Evolutionary conservation across 2,329 filamentous ascomycete species (phyloP).

Genomic region (Rhytidhysteron rufulum): DNA sequence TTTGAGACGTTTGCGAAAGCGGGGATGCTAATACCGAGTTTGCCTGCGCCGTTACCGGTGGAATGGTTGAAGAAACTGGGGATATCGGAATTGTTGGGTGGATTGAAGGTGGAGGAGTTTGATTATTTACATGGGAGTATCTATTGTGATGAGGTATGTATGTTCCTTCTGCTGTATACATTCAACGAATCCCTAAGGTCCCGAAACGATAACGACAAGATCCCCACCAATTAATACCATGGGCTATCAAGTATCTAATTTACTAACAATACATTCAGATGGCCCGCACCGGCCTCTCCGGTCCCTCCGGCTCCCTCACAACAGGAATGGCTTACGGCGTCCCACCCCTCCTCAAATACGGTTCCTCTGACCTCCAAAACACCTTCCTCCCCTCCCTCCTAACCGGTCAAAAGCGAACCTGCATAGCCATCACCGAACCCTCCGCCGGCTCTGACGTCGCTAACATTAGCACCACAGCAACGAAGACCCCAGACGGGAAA

Average conservation of each 20-base stretch:
- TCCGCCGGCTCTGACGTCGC: slow-evolving; percentile 71
- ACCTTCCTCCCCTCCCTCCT: slow-evolving; percentile 66
- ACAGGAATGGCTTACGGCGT: slow-evolving; percentile 73
- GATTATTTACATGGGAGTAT: slow-evolving; percentile 69
- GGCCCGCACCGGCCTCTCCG: slow-evolving; percentile 60
- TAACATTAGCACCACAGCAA: slow-evolving; percentile 66
- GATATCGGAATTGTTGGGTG: slow-evolving; percentile 63
- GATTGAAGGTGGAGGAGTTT: slow-evolving; percentile 67
- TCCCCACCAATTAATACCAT: too few species aligned
- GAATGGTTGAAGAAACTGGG: slow-evolving; percentile 63
- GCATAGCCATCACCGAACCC: slow-evolving; percentile 77
- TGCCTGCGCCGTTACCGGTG: slow-evolving; percentile 66
- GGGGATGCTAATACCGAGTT: slow-evolving; percentile 67
- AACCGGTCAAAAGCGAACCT: slow-evolving; percentile 61
- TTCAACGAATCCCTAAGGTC: too few species aligned
- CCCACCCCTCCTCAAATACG: slow-evolving; percentile 68
- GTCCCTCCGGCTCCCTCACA: slow-evolving; percentile 62
- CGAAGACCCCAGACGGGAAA: slow-evolving; percentile 59
- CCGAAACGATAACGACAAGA: too few species aligned
- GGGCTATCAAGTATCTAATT: not conserved
- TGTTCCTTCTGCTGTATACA: too few species aligned
- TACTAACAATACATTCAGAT: slow-evolving; percentile 43
- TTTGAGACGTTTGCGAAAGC: slow-evolving; percentile 61
- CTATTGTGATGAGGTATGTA: slow-evolving; percentile 60
- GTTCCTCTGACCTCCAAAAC: slow-evolving; percentile 58